Conservation (phyloP, 1,139 yeast genomes). For the Meyerozyma sp. region DNA sequence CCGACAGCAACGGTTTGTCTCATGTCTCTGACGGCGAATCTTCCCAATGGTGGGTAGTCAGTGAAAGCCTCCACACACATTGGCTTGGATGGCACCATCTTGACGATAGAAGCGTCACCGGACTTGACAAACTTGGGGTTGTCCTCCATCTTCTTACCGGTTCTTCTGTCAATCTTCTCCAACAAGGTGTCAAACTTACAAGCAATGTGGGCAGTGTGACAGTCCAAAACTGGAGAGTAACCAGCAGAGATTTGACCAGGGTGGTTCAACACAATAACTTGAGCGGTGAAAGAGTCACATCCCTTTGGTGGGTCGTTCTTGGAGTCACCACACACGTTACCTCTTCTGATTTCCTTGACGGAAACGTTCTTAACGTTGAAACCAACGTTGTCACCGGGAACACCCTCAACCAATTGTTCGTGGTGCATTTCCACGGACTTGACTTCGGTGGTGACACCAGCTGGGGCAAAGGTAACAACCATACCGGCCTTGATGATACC, state of each 20-base stretch:
- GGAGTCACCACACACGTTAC: slow-evolving; percentile 94
- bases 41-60: slow-evolving; percentile 97
- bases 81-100: slow-evolving; percentile 91
- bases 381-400: slow-evolving; percentile 94
- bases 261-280: slow-evolving; percentile 86
- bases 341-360: slow-evolving; percentile 61
- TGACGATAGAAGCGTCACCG: slow-evolving; percentile 92
- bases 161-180: slow-evolving; percentile 91
- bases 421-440: slow-evolving; percentile 94
- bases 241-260: slow-evolving; percentile 93
- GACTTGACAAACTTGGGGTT: slow-evolving; percentile 84
- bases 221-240: slow-evolving; percentile 89
- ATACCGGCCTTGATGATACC: slow-evolving; percentile 90
- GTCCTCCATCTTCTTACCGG: slow-evolving; percentile 84
- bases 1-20: slow-evolving; percentile 99
- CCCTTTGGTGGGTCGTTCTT: slow-evolving; percentile 91
- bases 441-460: slow-evolving; percentile 90
- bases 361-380: slow-evolving; percentile 72
- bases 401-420: slow-evolving; percentile 80
- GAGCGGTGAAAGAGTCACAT: slow-evolving; percentile 80
- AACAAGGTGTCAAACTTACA: slow-evolving; percentile 81
- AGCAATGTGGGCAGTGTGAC: slow-evolving; percentile 95
- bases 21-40: slow-evolving; percentile 99
- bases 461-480: slow-evolving; percentile 88
- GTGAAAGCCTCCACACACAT: slow-evolving; percentile 97